These are phyloP conservation scores for Pythium oligandrum DNA, from an alignment of 352 stramenopile genomes.

Conservation along the genomic window DNA sequence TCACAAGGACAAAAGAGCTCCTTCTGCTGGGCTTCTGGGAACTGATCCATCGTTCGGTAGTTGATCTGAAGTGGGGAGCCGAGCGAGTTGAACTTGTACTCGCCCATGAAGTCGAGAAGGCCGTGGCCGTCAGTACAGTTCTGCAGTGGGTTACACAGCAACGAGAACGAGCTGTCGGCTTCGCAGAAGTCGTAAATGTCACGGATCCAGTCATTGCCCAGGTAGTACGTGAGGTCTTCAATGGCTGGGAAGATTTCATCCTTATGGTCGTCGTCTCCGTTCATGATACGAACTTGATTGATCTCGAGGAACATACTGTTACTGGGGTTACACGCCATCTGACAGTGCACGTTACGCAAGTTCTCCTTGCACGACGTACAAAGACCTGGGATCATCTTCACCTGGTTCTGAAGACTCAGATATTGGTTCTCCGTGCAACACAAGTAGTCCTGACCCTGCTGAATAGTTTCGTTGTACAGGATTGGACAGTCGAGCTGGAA, in stretches of 20 bases:
- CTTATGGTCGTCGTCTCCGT: conserved; percentile 36
- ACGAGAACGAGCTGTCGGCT: conserved; percentile 40
- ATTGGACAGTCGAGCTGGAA: conserved; percentile 68
- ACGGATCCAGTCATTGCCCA: conserved; percentile 56
- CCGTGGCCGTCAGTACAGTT: conserved; percentile 60
- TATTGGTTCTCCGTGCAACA: conserved; percentile 84
- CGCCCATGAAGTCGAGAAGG: conserved; percentile 50
- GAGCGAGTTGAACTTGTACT: conserved; percentile 62
- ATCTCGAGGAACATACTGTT: conserved; percentile 77
- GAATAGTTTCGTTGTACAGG: conserved; percentile 62
- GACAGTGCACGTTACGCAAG: conserved; percentile 73
- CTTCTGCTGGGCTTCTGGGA: conserved; percentile 27
- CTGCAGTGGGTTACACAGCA: conserved; percentile 35
- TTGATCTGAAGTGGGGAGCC: conserved; percentile 68
- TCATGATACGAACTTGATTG: conserved; percentile 55
- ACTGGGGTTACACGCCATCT: conserved; percentile 74
- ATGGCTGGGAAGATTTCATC: conserved; percentile 57
- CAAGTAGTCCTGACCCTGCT: conserved; percentile 42
- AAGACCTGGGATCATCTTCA: conserved; percentile 48
- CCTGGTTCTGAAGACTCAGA: conserved; percentile 43
- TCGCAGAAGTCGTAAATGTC: conserved; percentile 76
- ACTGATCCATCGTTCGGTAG: conserved; percentile 56
- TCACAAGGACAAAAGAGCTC: conserved; percentile 49
- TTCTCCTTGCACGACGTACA: conserved; percentile 74
- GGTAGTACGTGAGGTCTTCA: conserved; percentile 64